Percentiles rank a stretch among this genome's conserved stretches.
phyloP scores from a whole-genome alignment of 1,139 yeast genomes.

The Blastobotrys apis region DNA sequence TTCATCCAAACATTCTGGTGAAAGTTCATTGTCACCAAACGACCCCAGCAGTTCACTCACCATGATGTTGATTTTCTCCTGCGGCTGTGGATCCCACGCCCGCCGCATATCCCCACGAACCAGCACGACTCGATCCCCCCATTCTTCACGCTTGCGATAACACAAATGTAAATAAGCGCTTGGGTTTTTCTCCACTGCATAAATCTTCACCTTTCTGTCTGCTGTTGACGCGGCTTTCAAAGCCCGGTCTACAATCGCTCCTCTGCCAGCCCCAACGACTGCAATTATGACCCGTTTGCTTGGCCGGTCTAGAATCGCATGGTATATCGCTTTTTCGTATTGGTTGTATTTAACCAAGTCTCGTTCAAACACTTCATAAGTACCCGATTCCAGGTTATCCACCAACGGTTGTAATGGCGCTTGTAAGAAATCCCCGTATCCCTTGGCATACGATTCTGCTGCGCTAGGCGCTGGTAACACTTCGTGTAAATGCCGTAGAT shows the following conservation, averaged over 20 bases:
- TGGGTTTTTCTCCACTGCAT: slow-evolving; percentile 69
- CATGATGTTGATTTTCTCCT: slow-evolving; percentile 47
- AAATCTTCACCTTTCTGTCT: slow-evolving; percentile 37
- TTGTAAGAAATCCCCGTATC: slow-evolving; percentile 42
- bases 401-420: slow-evolving; percentile 71
- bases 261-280: slow-evolving; percentile 84
- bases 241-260: slow-evolving; percentile 62
- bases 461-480: slow-evolving; percentile 34
- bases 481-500: slow-evolving; percentile 48
- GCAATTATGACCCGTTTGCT: slow-evolving; percentile 40
- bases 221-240: slow-evolving; percentile 42
- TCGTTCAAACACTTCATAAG: slow-evolving; percentile 65
- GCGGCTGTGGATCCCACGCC: slow-evolving; percentile 36
- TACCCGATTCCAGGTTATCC: slow-evolving; percentile 50
- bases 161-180: slow-evolving; percentile 47
- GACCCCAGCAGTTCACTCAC: slow-evolving; percentile 84
- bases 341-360: slow-evolving; percentile 63
- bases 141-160: slow-evolving; percentile 27
- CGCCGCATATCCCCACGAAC: slow-evolving; percentile 54
- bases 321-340: slow-evolving; percentile 61
- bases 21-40: slow-evolving; percentile 84
- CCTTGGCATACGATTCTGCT: slow-evolving; percentile 36
- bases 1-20: slow-evolving; percentile 67
- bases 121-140: slow-evolving; percentile 43
- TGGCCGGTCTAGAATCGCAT: slow-evolving; percentile 47